Base-by-base conservation (phyloP, 2,329 filamentous ascomycete species). In the Penicillium palitans region DNA sequence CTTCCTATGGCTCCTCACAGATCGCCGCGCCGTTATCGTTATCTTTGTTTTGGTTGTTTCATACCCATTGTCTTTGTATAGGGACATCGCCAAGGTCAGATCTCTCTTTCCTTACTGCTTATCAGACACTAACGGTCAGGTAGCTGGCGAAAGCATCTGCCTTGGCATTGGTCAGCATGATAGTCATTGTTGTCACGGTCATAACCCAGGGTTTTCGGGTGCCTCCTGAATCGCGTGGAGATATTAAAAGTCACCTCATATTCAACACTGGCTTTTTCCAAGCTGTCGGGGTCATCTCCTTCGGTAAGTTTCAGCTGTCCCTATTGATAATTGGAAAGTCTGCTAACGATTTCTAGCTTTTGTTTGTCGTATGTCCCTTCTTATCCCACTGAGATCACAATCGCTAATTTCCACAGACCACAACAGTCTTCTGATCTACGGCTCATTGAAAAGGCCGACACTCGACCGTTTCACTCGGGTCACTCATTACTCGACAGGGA, bases 391-490 rank as follows among this genome's bases (percentile, higher is more conserved):
- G 4, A 33, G 35, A 46, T 33, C 29, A 33, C 19, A 17, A 47
- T 54, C 37, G 56, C 64, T 73, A 60, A 75, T 60, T 24, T 45
- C 40, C 17, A 39, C 8, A 84, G 81, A 99, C 73, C 95, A 99
- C 80, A 99, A 99, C 79, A 96, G 91, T 52, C 88, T 99, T 60
- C 83, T 99, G 56, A 99, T 99, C 72, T 99, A 99, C 77, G 93
- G 93, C 65, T 98, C 93, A 3, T 84, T 99, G 61, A 88, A 90
- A 68, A 97, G 90, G 52, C 95, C 95, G 1, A 99, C 95, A 1
- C 89, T 99, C 68, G 93, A 98, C 80, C 91, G 96, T 63, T 99
- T 99, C 79, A 83, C 92, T 39, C 87, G 83, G 57, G 93, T 99
- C 40, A 99, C 95, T 39, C 95, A 99, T 79, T 96, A 91, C 78